Evolutionary conservation across 2,329 filamentous ascomycete species (phyloP), one percentile per base, ranked within the genome.

Genomic region (Aspergillus eucalypticola): DNA sequence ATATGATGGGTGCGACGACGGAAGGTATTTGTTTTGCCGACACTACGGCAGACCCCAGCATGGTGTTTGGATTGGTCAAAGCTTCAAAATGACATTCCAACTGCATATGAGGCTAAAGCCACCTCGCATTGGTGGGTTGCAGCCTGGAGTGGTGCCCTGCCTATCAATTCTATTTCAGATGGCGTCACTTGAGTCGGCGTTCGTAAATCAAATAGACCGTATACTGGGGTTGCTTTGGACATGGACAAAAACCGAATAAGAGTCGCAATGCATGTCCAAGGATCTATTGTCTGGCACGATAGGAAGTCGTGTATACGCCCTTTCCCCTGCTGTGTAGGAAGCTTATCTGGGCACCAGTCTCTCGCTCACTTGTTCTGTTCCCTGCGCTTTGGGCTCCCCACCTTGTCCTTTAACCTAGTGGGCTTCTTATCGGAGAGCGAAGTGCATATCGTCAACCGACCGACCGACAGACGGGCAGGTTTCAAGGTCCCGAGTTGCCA

Each of bases 21-120:
- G 79, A 82, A 65, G 78, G 77, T 17, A 71, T 82, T 44, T 76
- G 78, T 63, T 74, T 81, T 63, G 79, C 78, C 46, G 79, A 82
- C 71, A 81, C 79, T 10, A 70, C 71, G 58, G 68, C 62, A 51
- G 72, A 77, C 29, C 76, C 79, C 8, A 71, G 71, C 64, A 74
- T 75, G 71, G 72, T 74, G n/a, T 78, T 78, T 70, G 69, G 66
- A 15, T 48, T 75, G 49, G 68, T 63, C 41, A 72, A 59, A 59
- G 55, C 57, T 19, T 49, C 39, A 38, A 25, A 21, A n/a, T 55
- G 27, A 55, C 32, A 38, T 21, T 35, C n/a, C 52, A 17, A 55
- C 39, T 55, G 17, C 17, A 21, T 17, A 35, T 29, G 39, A 55
- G 53, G 10, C 19, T n/a, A 27, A 29, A 41, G 25, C 53, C 13